Percentiles rank a stretch among this genome's conserved stretches.
These are phyloP conservation scores for Sophora flavescens DNA, from an alignment of 306 rosid species.

Conservation along the genomic window DNA sequence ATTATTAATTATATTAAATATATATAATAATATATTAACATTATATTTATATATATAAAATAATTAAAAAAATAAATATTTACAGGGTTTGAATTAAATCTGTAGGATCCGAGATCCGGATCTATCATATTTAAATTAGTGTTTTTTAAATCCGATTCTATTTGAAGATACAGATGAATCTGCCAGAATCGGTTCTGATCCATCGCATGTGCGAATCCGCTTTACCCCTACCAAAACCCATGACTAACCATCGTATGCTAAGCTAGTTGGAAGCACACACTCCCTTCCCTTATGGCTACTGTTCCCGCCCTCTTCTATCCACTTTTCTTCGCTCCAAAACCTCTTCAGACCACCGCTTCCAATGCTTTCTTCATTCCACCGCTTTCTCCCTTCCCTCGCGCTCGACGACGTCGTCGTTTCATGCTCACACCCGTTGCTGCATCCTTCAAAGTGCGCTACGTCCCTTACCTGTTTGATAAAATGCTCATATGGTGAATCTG, in stretches of 20 bases:
- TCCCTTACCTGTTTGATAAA: constrained; percentile 45
- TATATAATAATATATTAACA: too few species aligned
- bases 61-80: too few species aligned
- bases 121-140: too few species aligned
- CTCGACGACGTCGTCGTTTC: constrained; percentile 53
- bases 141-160: too few species aligned
- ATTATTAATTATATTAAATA: too few species aligned
- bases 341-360: constrained; percentile 49
- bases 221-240: neutral
- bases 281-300: constrained; percentile 55
- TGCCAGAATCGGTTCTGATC: too few species aligned
- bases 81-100: too few species aligned
- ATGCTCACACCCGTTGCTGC: constrained; percentile 39
- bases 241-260: neutral
- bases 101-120: too few species aligned
- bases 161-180: too few species aligned
- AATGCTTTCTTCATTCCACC: constrained; percentile 39
- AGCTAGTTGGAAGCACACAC: constrained; percentile 11
- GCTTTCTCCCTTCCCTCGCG: constrained; percentile 42
- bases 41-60: too few species aligned
- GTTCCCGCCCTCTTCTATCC: constrained; percentile 48
- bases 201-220: too few species aligned
- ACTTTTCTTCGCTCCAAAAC: constrained; percentile 44
- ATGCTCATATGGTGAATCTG: constrained; percentile 3
- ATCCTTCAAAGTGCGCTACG: constrained; percentile 61